phyloP scores from a whole-genome alignment of 2,329 filamentous ascomycete genomes.

The Nemania abortiva region DNA sequence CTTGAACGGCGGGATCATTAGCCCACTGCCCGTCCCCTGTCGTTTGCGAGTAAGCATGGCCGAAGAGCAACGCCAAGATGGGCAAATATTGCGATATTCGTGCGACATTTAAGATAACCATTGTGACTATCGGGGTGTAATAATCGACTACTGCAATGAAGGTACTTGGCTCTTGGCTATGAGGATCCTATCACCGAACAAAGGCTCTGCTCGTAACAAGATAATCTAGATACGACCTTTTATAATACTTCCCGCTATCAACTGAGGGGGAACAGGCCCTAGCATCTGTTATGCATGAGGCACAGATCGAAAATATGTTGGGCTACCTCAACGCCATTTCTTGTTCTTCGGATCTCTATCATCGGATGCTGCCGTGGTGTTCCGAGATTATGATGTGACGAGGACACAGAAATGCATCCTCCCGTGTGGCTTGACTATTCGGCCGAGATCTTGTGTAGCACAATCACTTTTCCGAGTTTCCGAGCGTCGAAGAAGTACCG shows the following conservation, averaged over 20 bases:
- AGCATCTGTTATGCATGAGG: background rate
- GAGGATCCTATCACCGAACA: background rate
- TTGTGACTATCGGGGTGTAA: background rate
- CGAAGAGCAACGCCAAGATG: conserved; percentile 9
- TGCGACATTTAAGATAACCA: conserved; percentile 8
- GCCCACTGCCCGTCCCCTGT: too few species aligned
- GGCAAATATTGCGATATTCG: conserved; percentile 16
- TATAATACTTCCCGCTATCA: background rate
- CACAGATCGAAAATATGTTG: background rate
- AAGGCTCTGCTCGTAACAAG: background rate
- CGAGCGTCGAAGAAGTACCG: background rate
- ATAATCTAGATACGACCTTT: background rate
- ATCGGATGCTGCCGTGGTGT: background rate
- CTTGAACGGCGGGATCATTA: conserved; percentile 23
- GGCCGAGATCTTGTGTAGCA: background rate
- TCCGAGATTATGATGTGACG: conserved; percentile 15
- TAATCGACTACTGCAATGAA: conserved; percentile 1
- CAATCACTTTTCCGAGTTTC: background rate
- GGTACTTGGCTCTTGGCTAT: background rate
- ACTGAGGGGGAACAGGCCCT: background rate
- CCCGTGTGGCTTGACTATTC: conserved; percentile 1
- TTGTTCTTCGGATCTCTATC: background rate
- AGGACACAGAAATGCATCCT: conserved; percentile 1
- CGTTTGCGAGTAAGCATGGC: conserved; percentile 11
- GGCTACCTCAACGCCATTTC: background rate